Evolutionary conservation across 2,329 filamentous ascomycete species (phyloP).

Genomic region (Fusarium chaquense): DNA sequence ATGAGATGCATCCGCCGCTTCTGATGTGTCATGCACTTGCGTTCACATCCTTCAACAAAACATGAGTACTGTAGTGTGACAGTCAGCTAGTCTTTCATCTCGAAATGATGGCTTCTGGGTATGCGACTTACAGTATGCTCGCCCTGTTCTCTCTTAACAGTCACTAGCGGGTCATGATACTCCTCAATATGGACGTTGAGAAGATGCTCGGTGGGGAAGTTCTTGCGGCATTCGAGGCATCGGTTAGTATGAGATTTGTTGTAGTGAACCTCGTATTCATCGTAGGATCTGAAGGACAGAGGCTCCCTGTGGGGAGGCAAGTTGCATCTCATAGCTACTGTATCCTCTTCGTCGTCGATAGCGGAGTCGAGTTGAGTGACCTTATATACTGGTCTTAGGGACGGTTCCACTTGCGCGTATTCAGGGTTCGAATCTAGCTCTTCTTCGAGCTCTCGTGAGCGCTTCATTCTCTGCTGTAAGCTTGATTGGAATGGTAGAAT

Average conservation of each 20-base stretch:
- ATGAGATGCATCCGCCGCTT: slow-evolving; percentile 91
- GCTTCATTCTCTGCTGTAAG: slow-evolving; percentile 66
- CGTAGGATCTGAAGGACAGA: slow-evolving; percentile 77
- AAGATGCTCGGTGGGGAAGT: slow-evolving; percentile 87
- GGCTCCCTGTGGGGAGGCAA: slow-evolving; percentile 82
- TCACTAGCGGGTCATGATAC: slow-evolving; percentile 85
- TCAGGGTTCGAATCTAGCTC: slow-evolving; percentile 52
- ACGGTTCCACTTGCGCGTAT: slow-evolving; percentile 32
- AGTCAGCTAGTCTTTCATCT: slow-evolving; percentile 11
- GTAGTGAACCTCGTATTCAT: slow-evolving; percentile 91
- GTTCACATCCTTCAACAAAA: slow-evolving; percentile 89
- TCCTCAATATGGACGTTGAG: slow-evolving; percentile 89
- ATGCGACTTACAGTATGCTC: slow-evolving; percentile 80
- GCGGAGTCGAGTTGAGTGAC: slow-evolving; percentile 69
- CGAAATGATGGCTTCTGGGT: neutral
- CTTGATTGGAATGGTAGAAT: slow-evolving; percentile 46
- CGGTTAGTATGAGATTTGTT: slow-evolving; percentile 83
- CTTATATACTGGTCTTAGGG: slow-evolving; percentile 60
- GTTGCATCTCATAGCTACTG: slow-evolving; percentile 77
- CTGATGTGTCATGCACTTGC: slow-evolving; percentile 83
- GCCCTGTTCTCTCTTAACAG: slow-evolving; percentile 78
- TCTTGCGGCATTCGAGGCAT: slow-evolving; percentile 85
- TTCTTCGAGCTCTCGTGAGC: slow-evolving; percentile 70
- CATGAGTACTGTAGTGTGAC: slow-evolving; percentile 75
- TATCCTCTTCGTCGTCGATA: slow-evolving; percentile 50